phyloP scores from a whole-genome alignment of 495 filamentous ascomycete genomes.

The Schizothecium vesticola region DNA sequence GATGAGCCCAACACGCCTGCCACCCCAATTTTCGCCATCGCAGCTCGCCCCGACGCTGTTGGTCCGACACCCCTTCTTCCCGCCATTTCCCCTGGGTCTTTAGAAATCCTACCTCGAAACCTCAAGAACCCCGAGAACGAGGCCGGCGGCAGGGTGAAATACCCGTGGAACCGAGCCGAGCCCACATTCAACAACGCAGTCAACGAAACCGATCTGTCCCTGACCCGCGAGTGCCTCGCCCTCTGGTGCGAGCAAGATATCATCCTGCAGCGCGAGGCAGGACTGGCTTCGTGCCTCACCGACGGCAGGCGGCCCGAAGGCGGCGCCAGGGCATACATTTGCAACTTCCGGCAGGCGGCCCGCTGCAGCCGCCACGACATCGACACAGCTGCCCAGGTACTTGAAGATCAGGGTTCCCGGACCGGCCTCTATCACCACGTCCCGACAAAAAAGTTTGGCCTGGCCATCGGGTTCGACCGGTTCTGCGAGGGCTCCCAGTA shows the following conservation, averaged over 20 bases:
- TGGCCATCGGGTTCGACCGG: not conserved
- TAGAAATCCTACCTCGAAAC: not conserved
- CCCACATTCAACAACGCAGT: not conserved
- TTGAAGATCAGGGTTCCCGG: not conserved
- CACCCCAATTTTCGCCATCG: not conserved
- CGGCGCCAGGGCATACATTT: not conserved
- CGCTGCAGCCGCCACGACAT: not conserved
- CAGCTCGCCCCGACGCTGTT: not conserved
- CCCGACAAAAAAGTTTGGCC: not conserved
- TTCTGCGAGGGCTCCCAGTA: not conserved
- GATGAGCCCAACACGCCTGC: too few relatives aligned
- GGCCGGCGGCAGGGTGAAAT: not conserved
- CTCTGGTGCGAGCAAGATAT: not conserved
- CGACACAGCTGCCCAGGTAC: not conserved
- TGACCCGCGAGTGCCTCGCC: not conserved
- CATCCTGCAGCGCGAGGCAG: not conserved
- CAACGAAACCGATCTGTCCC: not conserved
- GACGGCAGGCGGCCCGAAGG: not conserved
- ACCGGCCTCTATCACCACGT: not conserved
- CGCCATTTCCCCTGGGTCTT: too few relatives aligned
- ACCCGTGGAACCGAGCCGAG: not conserved
- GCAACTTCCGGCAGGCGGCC: not conserved
- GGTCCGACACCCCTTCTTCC: not conserved
- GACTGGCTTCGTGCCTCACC: not conserved
- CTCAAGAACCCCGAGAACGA: not conserved